These are phyloP conservation scores for Codiaeum variegatum DNA, from an alignment of 441 rosid species.

Conservation along the genomic window DNA sequence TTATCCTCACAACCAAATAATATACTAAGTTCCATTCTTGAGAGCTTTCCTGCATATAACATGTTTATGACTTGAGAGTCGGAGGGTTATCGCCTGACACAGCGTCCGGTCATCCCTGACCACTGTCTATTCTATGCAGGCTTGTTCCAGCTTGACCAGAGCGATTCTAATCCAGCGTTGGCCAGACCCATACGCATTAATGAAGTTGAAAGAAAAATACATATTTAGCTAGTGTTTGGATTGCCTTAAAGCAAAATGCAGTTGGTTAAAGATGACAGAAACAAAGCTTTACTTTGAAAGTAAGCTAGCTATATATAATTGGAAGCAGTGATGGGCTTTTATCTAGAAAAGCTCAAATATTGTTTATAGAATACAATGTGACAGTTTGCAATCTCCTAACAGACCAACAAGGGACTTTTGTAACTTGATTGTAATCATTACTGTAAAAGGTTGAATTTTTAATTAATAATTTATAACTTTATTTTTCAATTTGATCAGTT, in stretches of 20 bases:
- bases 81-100: no score
- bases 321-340: slow-evolving; percentile 14
- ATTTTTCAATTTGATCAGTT: no score
- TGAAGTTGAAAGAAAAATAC: background rate
- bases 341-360: slow-evolving; percentile 18
- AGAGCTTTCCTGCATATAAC: no score
- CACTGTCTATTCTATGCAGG: no score
- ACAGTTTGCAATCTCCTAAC: background rate
- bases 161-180: no score
- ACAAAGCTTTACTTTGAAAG: slow-evolving; percentile 70
- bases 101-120: no score
- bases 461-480: no score
- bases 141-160: no score
- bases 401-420: slow-evolving; percentile 15
- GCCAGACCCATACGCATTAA: no score
- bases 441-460: background rate
- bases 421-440: slow-evolving; percentile 15
- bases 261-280: slow-evolving; percentile 27
- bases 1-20: no score
- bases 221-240: slow-evolving; percentile 10
- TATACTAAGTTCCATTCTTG: no score
- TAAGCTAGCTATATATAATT: slow-evolving; percentile 30
- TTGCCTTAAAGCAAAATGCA: slow-evolving; percentile 41
- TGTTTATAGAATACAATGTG: background rate
- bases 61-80: no score